Conservation (phyloP, 495 filamentous ascomycete genomes). For the Lasiosphaeris hirsuta region DNA sequence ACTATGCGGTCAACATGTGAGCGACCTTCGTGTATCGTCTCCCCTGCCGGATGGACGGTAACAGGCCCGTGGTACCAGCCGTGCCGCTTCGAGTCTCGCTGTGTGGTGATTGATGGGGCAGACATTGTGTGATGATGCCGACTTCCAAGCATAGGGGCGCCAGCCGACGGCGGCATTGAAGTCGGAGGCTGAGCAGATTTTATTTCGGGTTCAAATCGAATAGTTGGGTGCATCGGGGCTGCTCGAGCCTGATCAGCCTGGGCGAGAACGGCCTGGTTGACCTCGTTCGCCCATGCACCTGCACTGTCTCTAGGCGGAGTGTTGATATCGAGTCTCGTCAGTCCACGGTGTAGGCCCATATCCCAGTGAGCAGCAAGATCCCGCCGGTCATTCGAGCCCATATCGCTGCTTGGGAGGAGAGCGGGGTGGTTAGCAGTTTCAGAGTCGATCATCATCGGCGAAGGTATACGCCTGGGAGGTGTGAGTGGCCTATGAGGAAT, state of each 20-base stretch:
- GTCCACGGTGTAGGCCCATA: constrained; percentile 66
- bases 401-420: constrained; percentile 40
- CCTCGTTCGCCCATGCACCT: constrained; percentile 48
- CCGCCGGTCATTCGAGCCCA: constrained; percentile 57
- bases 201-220: constrained; percentile 45
- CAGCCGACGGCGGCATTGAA: constrained; percentile 12
- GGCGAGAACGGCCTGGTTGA: constrained; percentile 47
- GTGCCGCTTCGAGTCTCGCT: constrained; percentile 60
- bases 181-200: constrained; percentile 10
- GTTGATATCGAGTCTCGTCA: constrained; percentile 71
- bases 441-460: constrained; percentile 67
- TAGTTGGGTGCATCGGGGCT: constrained; percentile 31
- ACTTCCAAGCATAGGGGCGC: constrained; percentile 11
- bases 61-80: constrained; percentile 67
- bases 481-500: constrained; percentile 58
- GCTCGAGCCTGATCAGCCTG: constrained; percentile 41
- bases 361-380: constrained; percentile 66
- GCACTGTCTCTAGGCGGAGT: constrained; percentile 55
- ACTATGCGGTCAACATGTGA: constrained; percentile 46
- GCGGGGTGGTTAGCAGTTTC: constrained; percentile 40
- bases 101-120: constrained; percentile 46
- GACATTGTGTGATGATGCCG: constrained; percentile 51
- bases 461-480: constrained; percentile 59
- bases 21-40: constrained; percentile 36
- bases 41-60: constrained; percentile 28